phyloP scores from a whole-genome alignment of 768 basidiomycete genomes.

The Ramaria sp. region DNA sequence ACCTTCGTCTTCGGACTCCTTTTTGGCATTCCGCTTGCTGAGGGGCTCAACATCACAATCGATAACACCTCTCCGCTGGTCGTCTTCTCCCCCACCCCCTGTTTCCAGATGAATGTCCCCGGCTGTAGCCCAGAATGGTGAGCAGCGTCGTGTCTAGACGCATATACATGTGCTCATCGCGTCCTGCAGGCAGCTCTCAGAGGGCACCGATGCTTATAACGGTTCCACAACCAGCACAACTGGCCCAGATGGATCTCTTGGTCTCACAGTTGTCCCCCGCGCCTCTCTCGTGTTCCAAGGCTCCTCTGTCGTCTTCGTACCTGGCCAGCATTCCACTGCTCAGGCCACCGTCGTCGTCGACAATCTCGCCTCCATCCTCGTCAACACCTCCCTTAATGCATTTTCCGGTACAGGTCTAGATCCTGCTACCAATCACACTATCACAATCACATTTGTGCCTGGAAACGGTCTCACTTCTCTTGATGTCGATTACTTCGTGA shows the following conservation, averaged over 20 bases:
- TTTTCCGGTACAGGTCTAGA: background rate
- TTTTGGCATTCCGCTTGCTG: background rate
- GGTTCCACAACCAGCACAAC: background rate
- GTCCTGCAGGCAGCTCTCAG: background rate
- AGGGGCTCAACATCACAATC: background rate
- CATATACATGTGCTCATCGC: background rate
- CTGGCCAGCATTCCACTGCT: slow-evolving; percentile 1
- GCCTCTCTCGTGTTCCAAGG: slow-evolving; percentile 3
- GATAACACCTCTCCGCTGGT: slow-evolving; percentile 7
- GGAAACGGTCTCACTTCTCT: background rate
- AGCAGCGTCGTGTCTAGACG: background rate
- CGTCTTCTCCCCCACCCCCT: slow-evolving; percentile 6
- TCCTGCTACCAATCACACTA: background rate
- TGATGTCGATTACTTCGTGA: background rate
- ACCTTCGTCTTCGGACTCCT: background rate
- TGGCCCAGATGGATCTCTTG: background rate
- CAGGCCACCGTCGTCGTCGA: slow-evolving; percentile 3
- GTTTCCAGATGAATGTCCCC: background rate
- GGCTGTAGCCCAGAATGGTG: slow-evolving; percentile 5
- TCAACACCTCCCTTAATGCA: background rate
- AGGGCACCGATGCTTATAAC: background rate
- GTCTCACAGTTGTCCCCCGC: background rate
- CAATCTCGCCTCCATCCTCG: slow-evolving; percentile 2
- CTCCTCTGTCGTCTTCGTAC: slow-evolving; percentile 1
- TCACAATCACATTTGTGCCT: background rate